Base-by-base conservation (phyloP, 768 basidiomycete species). In the Leccinum subgranulosum region DNA sequence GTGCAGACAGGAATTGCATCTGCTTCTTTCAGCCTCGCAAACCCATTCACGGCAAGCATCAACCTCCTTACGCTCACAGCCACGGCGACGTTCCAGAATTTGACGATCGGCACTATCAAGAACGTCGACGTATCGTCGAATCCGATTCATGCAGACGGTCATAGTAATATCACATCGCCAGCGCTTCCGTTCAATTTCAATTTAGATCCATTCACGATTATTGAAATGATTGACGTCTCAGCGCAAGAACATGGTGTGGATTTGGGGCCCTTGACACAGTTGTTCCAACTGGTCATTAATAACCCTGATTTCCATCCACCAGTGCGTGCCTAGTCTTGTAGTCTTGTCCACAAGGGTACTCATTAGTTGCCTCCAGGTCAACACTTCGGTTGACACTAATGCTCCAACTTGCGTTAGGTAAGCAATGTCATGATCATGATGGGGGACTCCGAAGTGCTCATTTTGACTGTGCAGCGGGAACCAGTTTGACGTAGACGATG, bases 11-110 rank as follows among this genome's bases (percentile, higher is more conserved):
- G 84, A 12, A 68, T 85, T 19, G 85, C 86, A 2, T 76, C 77
- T n/a, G 74, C 81, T 5, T 72, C 81, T 1, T 87, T 89, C 65
- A 76, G 72, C 1, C 75, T 90, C 28, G 73, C 76, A 19, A 87
- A 90, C 64, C 87, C 87, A 0, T 90, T 90, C 72, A 88, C 86
- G 0, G 86, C 88, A 17, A 82, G 81, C 65, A 82, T 90, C 68
- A 86, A 84, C 66, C 69, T 90, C 15, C 66, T 86, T n/a, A 67
- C 74, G 47, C 70, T 90, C 17, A 72, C 70, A 2, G 81, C 86
- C 1, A 79, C 71, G 6, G 87, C 82, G 0, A 80, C 76, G 0
- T 87, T 79, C 74, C 77, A 80, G 21, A 77, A 76, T 48, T 65
- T 89, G 43, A 77, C 77, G 1, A 67, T 90, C 11, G 87, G 88